Percentiles rank a stretch among this genome's conserved stretches.
phyloP scores from a whole-genome alignment of 257 asterid species.

The Cordia subcordata region DNA sequence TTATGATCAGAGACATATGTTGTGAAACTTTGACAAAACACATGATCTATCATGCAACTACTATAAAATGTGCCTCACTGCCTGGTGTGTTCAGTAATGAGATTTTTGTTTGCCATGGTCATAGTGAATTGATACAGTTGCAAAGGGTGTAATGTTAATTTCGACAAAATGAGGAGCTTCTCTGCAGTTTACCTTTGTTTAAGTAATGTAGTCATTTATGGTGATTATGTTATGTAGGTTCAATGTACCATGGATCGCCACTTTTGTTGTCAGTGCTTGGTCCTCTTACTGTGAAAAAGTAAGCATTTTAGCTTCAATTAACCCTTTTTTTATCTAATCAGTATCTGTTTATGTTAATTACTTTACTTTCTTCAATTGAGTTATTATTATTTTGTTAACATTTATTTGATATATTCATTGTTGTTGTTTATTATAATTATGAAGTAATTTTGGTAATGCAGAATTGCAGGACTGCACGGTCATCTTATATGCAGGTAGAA shows the following conservation, averaged over 20 bases:
- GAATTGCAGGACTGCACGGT: conserved; percentile 55
- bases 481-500: conserved; percentile 75
- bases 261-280: conserved; percentile 71
- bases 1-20: too few relatives aligned
- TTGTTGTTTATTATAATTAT: neutral
- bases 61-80: too few relatives aligned
- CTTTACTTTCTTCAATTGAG: neutral
- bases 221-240: conserved; percentile 44
- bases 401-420: neutral
- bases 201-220: too few relatives aligned
- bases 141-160: too few relatives aligned
- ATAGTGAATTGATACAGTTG: too few relatives aligned
- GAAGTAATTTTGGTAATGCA: conserved; percentile 19
- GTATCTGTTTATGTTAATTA: neutral
- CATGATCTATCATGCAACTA: too few relatives aligned
- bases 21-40: too few relatives aligned
- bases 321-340: neutral
- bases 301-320: conserved; percentile 12
- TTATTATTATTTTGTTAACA: neutral
- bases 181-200: too few relatives aligned
- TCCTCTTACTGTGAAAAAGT: conserved; percentile 71
- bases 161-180: too few relatives aligned
- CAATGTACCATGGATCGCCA: conserved; percentile 98
- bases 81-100: too few relatives aligned
- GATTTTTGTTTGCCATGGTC: too few relatives aligned